Evolutionary conservation across 768 basidiomycete genomes (phyloP).

Genomic region (Agaricus blazei): DNA sequence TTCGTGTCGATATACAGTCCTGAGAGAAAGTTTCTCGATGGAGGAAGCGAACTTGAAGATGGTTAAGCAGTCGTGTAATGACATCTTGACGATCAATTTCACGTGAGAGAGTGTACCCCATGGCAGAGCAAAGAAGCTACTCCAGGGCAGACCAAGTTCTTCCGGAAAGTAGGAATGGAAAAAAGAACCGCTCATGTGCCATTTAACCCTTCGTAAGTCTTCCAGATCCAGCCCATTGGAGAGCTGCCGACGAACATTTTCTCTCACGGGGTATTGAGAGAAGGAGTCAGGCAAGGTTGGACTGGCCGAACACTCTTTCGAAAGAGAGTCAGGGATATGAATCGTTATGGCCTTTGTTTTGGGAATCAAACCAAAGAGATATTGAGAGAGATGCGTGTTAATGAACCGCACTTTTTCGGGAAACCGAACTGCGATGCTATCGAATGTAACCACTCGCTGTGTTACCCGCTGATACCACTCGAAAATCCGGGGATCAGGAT

Average conservation of each 20-base stretch:
- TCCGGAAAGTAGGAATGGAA: not conserved
- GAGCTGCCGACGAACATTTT: not conserved
- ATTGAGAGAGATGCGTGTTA: not conserved
- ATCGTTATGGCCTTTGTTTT: not conserved
- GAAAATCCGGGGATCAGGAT: not conserved
- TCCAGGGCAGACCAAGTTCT: conserved; percentile 1
- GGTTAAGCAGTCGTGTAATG: conserved; percentile 2
- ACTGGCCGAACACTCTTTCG: not conserved
- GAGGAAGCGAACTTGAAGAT: not conserved
- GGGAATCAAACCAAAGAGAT: not conserved
- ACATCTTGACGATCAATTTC: not conserved
- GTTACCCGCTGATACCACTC: not conserved
- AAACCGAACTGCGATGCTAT: not conserved
- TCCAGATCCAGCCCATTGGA: not conserved
- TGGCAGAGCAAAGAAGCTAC: not conserved
- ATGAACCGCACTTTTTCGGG: not conserved
- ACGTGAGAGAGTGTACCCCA: conserved; percentile 4
- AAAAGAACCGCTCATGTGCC: not conserved
- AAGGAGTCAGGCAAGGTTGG: not conserved
- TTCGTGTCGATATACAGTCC: not conserved
- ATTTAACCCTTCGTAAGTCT: not conserved
- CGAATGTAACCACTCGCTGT: not conserved
- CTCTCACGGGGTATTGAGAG: not conserved
- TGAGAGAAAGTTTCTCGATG: not conserved
- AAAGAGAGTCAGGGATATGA: not conserved